Conservation (phyloP, 371 early-diverging fungal genomes). For the Circinella minor region DNA sequence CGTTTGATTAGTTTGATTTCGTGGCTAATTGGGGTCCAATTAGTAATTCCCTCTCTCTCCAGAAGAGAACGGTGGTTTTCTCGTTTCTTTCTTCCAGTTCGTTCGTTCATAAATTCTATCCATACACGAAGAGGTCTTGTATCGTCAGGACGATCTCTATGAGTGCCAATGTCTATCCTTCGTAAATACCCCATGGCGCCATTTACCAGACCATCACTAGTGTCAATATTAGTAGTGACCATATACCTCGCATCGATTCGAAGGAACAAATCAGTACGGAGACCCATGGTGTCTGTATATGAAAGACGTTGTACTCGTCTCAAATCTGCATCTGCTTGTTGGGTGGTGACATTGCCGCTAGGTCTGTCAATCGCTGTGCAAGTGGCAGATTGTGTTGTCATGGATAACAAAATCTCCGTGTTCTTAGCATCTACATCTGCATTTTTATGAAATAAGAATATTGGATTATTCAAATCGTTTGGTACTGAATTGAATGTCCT, state of each 20-base stretch:
- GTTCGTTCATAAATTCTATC: background rate
- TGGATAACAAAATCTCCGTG: background rate
- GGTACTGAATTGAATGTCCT: background rate
- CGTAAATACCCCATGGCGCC: background rate
- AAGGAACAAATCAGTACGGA: background rate
- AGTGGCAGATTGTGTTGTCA: background rate
- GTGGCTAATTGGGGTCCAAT: background rate
- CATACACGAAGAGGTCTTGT: background rate
- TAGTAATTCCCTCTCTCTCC: background rate
- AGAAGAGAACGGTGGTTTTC: background rate
- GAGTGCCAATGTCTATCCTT: background rate
- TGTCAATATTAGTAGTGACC: background rate
- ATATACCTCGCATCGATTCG: background rate
- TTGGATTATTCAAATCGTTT: background rate
- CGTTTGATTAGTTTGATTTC: background rate
- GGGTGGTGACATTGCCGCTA: background rate
- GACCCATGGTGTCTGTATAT: background rate
- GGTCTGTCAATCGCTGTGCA: background rate
- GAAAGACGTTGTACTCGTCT: background rate
- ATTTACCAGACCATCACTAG: slow-evolving; percentile 1
- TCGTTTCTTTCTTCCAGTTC: background rate
- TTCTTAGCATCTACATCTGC: background rate
- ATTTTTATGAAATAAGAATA: background rate
- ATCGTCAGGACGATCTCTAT: background rate
- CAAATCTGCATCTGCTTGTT: background rate